Evolutionary conservation across 345 rosid species (phyloP).

Genomic region (Stellera chamaejasme): DNA sequence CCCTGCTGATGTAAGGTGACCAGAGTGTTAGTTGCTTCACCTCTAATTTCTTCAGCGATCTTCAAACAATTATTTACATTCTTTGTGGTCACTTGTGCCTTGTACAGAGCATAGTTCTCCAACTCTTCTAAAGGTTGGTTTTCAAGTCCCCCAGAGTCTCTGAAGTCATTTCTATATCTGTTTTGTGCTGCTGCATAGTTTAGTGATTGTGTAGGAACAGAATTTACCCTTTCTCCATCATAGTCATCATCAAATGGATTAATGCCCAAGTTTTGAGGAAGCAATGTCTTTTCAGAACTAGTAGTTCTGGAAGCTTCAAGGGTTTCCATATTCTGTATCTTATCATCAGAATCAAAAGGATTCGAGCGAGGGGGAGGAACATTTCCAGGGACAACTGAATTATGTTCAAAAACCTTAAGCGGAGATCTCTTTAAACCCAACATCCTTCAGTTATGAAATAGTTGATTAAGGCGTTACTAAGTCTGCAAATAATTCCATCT

Average conservation of each 20-base stretch:
- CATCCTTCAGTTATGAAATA: constrained; percentile 32
- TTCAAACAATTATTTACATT: constrained; percentile 69
- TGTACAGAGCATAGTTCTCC: constrained; percentile 74
- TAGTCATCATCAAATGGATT: constrained; percentile 53
- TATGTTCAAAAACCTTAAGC: constrained; percentile 39
- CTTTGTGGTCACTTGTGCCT: constrained; percentile 90
- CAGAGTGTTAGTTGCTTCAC: constrained; percentile 72
- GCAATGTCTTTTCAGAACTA: constrained; percentile 48
- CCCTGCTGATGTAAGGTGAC: constrained; percentile 81
- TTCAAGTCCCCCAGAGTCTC: constrained; percentile 74
- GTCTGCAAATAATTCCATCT: constrained; percentile 2
- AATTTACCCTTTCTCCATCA: constrained; percentile 16
- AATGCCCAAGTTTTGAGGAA: constrained; percentile 21
- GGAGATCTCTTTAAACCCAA: constrained; percentile 68
- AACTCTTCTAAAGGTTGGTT: constrained; percentile 86
- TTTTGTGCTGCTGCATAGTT: constrained; percentile 26
- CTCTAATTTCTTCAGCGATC: constrained; percentile 89
- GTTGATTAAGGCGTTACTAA: neutral
- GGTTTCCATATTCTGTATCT: constrained; percentile 33
- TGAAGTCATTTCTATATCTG: constrained; percentile 74
- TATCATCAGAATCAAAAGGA: constrained; percentile 83
- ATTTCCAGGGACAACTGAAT: constrained; percentile 37
- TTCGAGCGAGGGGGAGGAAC: constrained; percentile 38
- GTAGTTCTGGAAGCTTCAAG: constrained; percentile 44
- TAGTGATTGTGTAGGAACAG: constrained; percentile 32